A percentile compares a stretch with the other conserved stretches of the same genome.
phyloP scores from a whole-genome alignment of 768 basidiomycete species.

The Chalciporus piperatus region DNA sequence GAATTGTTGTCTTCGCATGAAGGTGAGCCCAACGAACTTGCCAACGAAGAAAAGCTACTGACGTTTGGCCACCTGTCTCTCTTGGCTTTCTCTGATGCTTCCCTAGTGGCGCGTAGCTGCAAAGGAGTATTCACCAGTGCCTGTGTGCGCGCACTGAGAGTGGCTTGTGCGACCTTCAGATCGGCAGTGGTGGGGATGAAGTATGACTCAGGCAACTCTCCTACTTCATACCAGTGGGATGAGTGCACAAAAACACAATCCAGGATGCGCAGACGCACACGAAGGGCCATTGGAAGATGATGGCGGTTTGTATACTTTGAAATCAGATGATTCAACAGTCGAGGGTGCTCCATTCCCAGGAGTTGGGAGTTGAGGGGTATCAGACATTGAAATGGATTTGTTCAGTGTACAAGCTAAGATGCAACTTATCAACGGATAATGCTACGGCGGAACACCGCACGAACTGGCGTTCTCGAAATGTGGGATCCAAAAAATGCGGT shows the following conservation, averaged over 20 bases:
- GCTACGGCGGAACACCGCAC: constrained; percentile 10
- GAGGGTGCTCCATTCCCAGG: background rate
- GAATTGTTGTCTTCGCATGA: constrained; percentile 65
- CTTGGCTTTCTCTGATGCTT: constrained; percentile 58
- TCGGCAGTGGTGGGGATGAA: constrained; percentile 72
- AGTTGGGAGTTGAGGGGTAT: constrained; percentile 13
- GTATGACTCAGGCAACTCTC: constrained; percentile 66
- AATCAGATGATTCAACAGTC: constrained; percentile 22
- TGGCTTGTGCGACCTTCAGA: constrained; percentile 63
- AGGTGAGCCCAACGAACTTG: constrained; percentile 10
- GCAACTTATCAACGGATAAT: constrained; percentile 16
- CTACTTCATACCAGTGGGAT: constrained; percentile 28
- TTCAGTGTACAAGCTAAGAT: constrained; percentile 13
- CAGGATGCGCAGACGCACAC: constrained; percentile 31
- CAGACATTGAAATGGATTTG: constrained; percentile 23
- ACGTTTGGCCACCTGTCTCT: constrained; percentile 74
- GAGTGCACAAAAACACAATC: constrained; percentile 2
- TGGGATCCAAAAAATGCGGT: constrained; percentile 2
- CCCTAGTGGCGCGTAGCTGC: constrained; percentile 59
- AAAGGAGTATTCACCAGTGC: constrained; percentile 70
- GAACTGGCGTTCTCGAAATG: constrained; percentile 6
- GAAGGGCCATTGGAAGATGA: constrained; percentile 24
- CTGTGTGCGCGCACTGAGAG: constrained; percentile 57
- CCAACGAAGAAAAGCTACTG: constrained; percentile 1
- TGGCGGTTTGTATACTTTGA: constrained; percentile 52